Evolutionary conservation across 768 basidiomycete genomes (phyloP), one percentile per base, ranked within the genome.

Genomic region (Clitopilus passeckerianus): DNA sequence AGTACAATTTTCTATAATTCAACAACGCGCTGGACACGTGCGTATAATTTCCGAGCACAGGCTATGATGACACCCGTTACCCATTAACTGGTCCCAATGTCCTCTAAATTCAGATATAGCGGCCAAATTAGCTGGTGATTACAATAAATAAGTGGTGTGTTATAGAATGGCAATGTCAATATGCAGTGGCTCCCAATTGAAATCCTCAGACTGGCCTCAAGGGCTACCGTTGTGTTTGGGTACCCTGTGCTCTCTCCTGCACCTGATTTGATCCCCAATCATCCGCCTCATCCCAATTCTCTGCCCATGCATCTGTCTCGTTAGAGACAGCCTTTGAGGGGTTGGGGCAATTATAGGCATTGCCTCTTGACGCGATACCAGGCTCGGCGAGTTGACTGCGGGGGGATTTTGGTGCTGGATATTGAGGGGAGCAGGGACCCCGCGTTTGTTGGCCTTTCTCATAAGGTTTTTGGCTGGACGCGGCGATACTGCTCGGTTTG

Each of bases 241-340:
- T 50, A 23, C 46, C 22, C 46, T 50, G 46, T 23, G 81, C 80
- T 54, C 82, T 81, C 53, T 80, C 80, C 0, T 73, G 75, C 0
- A 75, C 75, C 57, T 73, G 71, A 35, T 77, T 75, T 14, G 75
- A 20, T 50, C 18, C 82, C 85, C 83, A 86, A 53, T 85, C 81
- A 46, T 77, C 77, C 24, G 71, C 62, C 59, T 77, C 83, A 67
- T 78, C 79, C 74, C 82, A 82, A 60, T 80, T 80, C 56, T 83
- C 78, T 18, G 76, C 76, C 85, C 80, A 83, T 50, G 73, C 72
- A 53, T 72, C 63, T 15, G 30, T 60, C 23, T 60, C 41, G 53
- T 58, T 53, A 35, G 37, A 57, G 23, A 57, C 57, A 24, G 59
- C 54, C 5, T 64, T n/a, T 44, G 59, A 23, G 37, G 67, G 23